Base-by-base conservation (phyloP, 2,329 filamentous ascomycete species). In the Decorospora gaudefroyi region DNA sequence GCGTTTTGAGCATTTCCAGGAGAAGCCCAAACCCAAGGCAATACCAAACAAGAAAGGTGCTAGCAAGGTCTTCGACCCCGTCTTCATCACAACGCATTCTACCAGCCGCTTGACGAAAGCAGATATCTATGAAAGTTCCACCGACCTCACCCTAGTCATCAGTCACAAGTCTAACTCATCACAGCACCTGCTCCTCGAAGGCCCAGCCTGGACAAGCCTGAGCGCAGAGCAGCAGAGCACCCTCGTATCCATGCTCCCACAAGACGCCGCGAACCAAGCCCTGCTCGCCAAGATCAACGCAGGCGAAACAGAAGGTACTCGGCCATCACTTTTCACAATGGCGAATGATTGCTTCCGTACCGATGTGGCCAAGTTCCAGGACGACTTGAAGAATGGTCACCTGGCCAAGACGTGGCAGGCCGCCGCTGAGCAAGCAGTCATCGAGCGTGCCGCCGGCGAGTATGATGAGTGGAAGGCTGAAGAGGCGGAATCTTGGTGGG, bases 401-500 rank as follows among this genome's bases (percentile, higher is more conserved):
- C 77, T 83, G 51, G 76, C 78, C n/a, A 76, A 78, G 7, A 72
- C 73, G 36, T 86, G 82, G 82, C 72, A 79, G 45, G 69, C 68
- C 2, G 71, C 81, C 42, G 83, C 83, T 10, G 68, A 74, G 22
- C 64, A 73, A 51, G 83, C 83, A 1, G 75, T 76, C 36, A 58
- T 73, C 36, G 72, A 78, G 48, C 74, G 82, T 8, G 72, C 71
- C 1, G 67, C 70, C 0, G 83, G 83, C 0, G 72, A 74, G 5
- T 86, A 79, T 49, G 81, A 86, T 53, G 68, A 69, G 4, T 81
- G 77, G 67, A 78, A 82, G 61, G 75, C 76, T 31, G 63, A 70
- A 31, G 76, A 82, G 46, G 76, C 76, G 10, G 79, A 84, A 60
- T 62, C 73, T 42, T 80, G 78, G 53, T 84, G 80, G 78, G 81